These are phyloP conservation scores for Phytopythium ostracodes DNA, from an alignment of 352 stramenopile genomes.

Conservation along the genomic window DNA sequence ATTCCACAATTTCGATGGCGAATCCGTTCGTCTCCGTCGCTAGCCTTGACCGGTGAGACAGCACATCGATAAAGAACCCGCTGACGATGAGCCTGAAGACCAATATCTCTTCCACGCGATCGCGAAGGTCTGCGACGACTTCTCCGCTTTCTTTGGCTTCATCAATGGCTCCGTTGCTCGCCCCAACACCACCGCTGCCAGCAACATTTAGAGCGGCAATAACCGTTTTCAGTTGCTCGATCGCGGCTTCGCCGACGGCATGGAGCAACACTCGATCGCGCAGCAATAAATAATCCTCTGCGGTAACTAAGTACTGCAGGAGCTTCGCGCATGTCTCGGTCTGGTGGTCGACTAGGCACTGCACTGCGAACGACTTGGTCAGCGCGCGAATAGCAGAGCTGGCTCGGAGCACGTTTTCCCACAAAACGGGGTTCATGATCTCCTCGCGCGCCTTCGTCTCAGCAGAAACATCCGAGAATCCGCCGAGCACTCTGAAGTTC, in stretches of 20 bases:
- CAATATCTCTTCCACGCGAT: constrained; percentile 35
- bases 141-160: constrained; percentile 28
- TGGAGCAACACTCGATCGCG: constrained; percentile 75
- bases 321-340: constrained; percentile 45
- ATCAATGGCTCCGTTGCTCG: constrained; percentile 5
- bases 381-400: constrained; percentile 71
- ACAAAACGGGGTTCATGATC: constrained; percentile 40
- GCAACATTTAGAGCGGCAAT: constrained; percentile 10
- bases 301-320: constrained; percentile 48
- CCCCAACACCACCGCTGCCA: constrained; percentile 15
- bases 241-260: constrained; percentile 51
- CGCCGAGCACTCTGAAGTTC: constrained; percentile 25
- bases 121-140: constrained; percentile 27
- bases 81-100: constrained; percentile 65
- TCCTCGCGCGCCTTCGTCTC: constrained; percentile 47
- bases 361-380: constrained; percentile 59
- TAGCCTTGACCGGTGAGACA: constrained; percentile 28
- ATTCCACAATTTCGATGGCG: constrained; percentile 33
- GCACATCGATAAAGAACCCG: constrained; percentile 48
- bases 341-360: constrained; percentile 64
- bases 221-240: constrained; percentile 43
- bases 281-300: constrained; percentile 62
- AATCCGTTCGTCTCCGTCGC: constrained; percentile 23
- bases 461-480: constrained; percentile 15
- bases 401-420: constrained; percentile 65